Evolutionary conservation across 2,329 filamentous ascomycete species (phyloP).

Genomic region (Coniochaeta pulveracea): DNA sequence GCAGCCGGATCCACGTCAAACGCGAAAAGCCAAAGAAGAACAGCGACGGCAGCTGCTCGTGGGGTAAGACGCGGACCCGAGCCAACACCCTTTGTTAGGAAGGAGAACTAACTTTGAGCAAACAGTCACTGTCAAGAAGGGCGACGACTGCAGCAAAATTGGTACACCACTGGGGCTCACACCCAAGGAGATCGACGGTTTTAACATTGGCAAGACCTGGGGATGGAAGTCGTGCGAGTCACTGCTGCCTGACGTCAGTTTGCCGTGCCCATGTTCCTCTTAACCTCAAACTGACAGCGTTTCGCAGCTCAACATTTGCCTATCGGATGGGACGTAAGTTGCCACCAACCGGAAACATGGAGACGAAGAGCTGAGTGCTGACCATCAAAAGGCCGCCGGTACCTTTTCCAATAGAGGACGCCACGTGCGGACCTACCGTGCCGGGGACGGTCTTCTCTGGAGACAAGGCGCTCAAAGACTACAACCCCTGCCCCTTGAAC

Average conservation of each 20-base stretch:
- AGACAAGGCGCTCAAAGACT: not conserved
- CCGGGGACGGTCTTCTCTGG: conserved; percentile 11
- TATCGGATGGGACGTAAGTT: not conserved
- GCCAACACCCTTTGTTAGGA: not conserved
- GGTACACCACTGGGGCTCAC: conserved; percentile 21
- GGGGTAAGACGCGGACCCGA: not conserved
- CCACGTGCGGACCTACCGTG: conserved; percentile 22
- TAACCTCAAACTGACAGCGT: not conserved
- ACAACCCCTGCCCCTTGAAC: conserved; percentile 1
- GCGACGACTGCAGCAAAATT: not conserved
- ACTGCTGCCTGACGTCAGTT: not conserved
- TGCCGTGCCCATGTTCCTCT: not conserved
- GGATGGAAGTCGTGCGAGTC: not conserved
- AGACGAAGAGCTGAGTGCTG: conserved; percentile 19
- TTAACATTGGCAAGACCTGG: not conserved
- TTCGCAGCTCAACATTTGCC: not conserved
- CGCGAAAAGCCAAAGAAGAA: not conserved
- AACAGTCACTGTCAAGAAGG: not conserved
- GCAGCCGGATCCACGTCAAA: not conserved
- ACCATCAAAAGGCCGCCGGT: conserved; percentile 21
- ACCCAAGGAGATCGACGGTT: conserved; percentile 17
- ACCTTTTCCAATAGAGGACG: conserved; percentile 17
- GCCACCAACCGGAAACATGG: not conserved
- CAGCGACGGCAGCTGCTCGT: not conserved
- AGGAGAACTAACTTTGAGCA: not conserved